Evolutionary conservation across 495 filamentous ascomycete genomes (phyloP), one percentile per base, ranked within the genome.

Genomic region (Mycothermus thermophilus): DNA sequence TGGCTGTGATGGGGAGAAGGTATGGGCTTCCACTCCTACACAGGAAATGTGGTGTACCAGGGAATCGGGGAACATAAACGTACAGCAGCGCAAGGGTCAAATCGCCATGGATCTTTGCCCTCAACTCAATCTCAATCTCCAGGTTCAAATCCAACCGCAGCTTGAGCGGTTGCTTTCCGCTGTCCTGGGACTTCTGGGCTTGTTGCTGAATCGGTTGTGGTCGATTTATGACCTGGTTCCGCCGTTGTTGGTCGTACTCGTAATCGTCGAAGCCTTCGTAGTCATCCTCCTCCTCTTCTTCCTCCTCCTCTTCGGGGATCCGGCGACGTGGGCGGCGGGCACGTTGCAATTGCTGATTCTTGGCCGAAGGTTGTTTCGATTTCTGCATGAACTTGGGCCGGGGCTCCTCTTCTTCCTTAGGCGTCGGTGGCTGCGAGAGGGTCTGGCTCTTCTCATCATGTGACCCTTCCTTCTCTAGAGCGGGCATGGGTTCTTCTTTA

Each of bases 31-130:
- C n/a, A n/a, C n/a, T n/a, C n/a, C n/a, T n/a, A n/a, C n/a, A n/a
- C n/a, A n/a, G n/a, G n/a, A n/a, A n/a, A n/a, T n/a, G n/a, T n/a
- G n/a, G n/a, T n/a, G n/a, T n/a, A n/a, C n/a, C n/a, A n/a, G n/a
- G n/a, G n/a, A n/a, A n/a, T n/a, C n/a, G n/a, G n/a, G n/a, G n/a
- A n/a, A n/a, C n/a, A n/a, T n/a, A n/a, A n/a, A n/a, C 81, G 62
- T 64, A 88, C 84, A 94, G 70, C 45, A 94, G 65, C 33, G 79
- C 77, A 34, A 94, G 52, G 25, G 83, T 90, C 48, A 93, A 62
- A 65, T 93, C 86, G 57, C 86, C 83, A 48, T 88, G 80, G 52
- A 94, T 90, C 62, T 83, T 81, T 13, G 86, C 86, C 72, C 92
- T 92, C 1, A 94, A 63, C 52, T 85, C 77, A 21, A 93, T 77